phyloP scores from a whole-genome alignment of 805 yeast species.

The Wickerhamomyces pijperi region DNA sequence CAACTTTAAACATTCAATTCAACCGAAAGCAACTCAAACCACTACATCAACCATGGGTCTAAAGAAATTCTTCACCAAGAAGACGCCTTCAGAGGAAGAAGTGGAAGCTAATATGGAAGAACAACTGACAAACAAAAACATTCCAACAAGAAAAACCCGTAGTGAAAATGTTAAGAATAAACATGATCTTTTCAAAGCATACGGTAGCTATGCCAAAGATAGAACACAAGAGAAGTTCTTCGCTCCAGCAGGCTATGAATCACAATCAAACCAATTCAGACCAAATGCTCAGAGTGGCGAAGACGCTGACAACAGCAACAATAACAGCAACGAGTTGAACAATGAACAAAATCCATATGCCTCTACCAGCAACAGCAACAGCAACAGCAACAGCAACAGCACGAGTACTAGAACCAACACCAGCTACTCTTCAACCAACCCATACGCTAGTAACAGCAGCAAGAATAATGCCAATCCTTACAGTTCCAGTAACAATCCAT shows the following conservation, averaged over 20 bases:
- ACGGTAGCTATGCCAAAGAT: slow-evolving; percentile 34
- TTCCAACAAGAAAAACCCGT: slow-evolving; percentile 25
- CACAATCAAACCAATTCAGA: slow-evolving; percentile 10
- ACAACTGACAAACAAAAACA: slow-evolving; percentile 30
- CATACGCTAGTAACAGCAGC: background rate
- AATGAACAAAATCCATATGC: too few relatives aligned
- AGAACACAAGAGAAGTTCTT: slow-evolving; percentile 23
- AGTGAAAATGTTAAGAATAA: slow-evolving; percentile 15
- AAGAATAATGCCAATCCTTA: background rate
- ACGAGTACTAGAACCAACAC: background rate
- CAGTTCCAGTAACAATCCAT: slow-evolving; percentile 1
- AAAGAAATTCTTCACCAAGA: slow-evolving; percentile 32
- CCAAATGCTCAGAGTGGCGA: too few relatives aligned
- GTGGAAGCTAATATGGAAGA: slow-evolving; percentile 30
- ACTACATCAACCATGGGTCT: too few relatives aligned
- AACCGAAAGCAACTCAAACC: too few relatives aligned
- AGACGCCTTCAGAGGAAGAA: slow-evolving; percentile 35
- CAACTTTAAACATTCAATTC: too few relatives aligned
- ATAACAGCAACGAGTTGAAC: slow-evolving; percentile 1
- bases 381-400: background rate
- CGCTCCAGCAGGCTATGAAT: slow-evolving; percentile 29
- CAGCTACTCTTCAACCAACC: slow-evolving; percentile 1
- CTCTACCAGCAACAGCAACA: too few relatives aligned
- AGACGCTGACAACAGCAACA: too few relatives aligned
- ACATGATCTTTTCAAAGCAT: slow-evolving; percentile 35